Evolutionary conservation across 805 yeast genomes (phyloP), one percentile per base, ranked within the genome.

Genomic region (Candida orba): DNA sequence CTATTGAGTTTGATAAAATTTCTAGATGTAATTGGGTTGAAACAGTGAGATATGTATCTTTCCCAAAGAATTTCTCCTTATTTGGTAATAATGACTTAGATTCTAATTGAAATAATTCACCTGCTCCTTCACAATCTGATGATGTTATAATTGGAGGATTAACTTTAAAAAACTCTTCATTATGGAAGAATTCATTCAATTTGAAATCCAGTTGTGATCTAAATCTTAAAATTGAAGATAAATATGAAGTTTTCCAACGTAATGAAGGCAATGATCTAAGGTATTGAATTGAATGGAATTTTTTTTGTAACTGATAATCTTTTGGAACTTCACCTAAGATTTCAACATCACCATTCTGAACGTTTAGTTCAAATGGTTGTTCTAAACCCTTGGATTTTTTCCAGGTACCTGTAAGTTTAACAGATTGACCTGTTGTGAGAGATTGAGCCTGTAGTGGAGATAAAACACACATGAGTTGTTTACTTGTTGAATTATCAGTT

Each of bases 101-200:
- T 36, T 68, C 71, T 10, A 90, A 65, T 37, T 65, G 66, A 52
- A 93, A 93, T 48, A 85, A 76, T 58, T 93, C 98, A 5, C 98
- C 98, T 4, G 95, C 97, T 15, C 99, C 98, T 65, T 93, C 99
- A 59, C 98, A 91, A 60, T 93, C 99, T 1, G 95, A 78, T 10
- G 86, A 71, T 0, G 99, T 93, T 20, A 91, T 65, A 12, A 91
- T 54, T 8, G 99, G 99, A 4, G 98, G 95, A 23, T 80, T 70
- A 0, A 86, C 88, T 65, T 87, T 90, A 13, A 71, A 64, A 51
- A 86, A 88, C 13, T 73, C 73, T 17, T 72, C 53, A 0, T 56
- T 43, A 17, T 68, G 64, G 59, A 87, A 86, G 52, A 76, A 86
- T 3, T 66, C 66, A 34, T 71, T 63, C 8, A 89, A 52, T 27